Evolutionary conservation across 768 basidiomycete species (phyloP).

Genomic region (Lyophyllum shimeji): DNA sequence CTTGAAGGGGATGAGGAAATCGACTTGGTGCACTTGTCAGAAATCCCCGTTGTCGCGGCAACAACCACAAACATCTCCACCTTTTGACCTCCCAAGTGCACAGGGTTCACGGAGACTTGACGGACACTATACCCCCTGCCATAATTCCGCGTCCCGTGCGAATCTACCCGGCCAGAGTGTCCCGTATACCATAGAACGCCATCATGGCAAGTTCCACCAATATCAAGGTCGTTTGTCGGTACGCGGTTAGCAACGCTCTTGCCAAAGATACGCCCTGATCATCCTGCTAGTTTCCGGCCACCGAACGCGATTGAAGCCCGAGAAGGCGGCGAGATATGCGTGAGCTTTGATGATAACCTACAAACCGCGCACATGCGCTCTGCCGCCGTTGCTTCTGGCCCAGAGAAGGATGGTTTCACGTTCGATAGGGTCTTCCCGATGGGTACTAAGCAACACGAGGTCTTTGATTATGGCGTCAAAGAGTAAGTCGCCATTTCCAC

Average conservation of each 20-base stretch:
- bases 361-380: conserved; percentile 82
- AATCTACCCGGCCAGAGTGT: conserved; percentile 18
- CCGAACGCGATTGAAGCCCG: conserved; percentile 88
- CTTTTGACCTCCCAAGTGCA: conserved; percentile 14
- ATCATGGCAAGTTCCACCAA: conserved; percentile 77
- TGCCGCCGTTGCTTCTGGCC: conserved; percentile 66
- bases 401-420: conserved; percentile 97
- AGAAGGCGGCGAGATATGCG: conserved; percentile 88
- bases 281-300: conserved; percentile 78
- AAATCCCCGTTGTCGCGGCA: conserved; percentile 22
- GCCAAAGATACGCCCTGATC: conserved; percentile 14
- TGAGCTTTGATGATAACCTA: conserved; percentile 83
- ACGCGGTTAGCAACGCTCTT: conserved; percentile 29
- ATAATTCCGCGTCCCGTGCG: conserved; percentile 8
- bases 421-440: conserved; percentile 97
- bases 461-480: conserved; percentile 98
- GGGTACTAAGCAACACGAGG: conserved; percentile 85
- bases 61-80: conserved; percentile 25
- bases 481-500: conserved; percentile 59
- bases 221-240: conserved; percentile 99
- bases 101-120: conserved; percentile 16
- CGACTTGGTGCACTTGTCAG: conserved; percentile 2
- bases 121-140: conserved; percentile 15
- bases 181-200: conserved; percentile 21
- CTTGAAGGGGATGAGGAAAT: neutral